Evolutionary conservation across 345 rosid species (phyloP), one percentile per base, ranked within the genome.

Genomic region (Euphorbia lathyris): DNA sequence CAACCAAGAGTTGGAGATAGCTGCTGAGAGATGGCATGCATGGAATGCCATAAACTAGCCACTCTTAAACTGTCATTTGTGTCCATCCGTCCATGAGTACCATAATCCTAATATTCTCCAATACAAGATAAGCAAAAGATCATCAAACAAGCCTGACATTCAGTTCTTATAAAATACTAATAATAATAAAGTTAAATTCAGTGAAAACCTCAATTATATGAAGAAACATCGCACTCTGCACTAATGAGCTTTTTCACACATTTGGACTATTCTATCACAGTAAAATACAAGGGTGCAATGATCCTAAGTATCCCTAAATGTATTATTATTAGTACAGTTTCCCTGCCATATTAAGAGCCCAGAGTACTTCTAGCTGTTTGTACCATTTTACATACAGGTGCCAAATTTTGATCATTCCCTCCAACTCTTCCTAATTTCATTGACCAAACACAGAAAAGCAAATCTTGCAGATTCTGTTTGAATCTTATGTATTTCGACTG

Each of bases 21-120:
- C 83, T 95, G 99, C 82, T 95, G 99, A 47, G 99, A 95, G 74
- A 95, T 95, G 55, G 99, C 99, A 78, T 95, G 97, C 99, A 95
- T 95, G 10, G 97, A 95, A 75, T 95, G 97, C 99, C 97, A 92
- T 69, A 95, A 81, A 85, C 97, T 90, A n/a, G 99, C 99, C 82
- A 95, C 96, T 74, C 99, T 76, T 82, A 95, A 81, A 83, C 97
- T 92, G 76, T 95, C 97, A 81, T 95, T 95, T 14, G 99, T 92
- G 74, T 95, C 97, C 99, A 95, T 95, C 53, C 96, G 82, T 68
- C 98, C 96, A 58, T 89, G 78, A 26, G 96, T 86, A 72, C 98
- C 98, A 81, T 91, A 91, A 73, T 94, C 97, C 98, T 94, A 13
- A 75, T 51, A 26, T 58, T 26, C 62, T 22, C 38, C n/a, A 68